Evolutionary conservation across 768 basidiomycete species (phyloP), one percentile per base, ranked within the genome.

Genomic region (Boletus bicolor): DNA sequence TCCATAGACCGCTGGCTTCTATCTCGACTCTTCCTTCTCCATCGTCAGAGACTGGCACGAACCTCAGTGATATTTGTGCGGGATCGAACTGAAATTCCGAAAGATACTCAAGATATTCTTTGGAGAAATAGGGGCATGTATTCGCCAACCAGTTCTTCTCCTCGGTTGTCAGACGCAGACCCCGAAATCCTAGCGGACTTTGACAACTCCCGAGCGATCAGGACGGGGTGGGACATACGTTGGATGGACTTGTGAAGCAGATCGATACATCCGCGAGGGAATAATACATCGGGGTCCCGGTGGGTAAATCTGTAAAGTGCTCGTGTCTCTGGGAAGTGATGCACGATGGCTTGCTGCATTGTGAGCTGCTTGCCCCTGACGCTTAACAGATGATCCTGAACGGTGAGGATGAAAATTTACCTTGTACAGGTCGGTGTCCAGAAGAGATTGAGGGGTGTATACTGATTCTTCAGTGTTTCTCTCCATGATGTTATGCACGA

Each of bases 371-470:
- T 32, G 30, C 8, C 36, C 7, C 9, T 2, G 26, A 19, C 4
- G 38, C 43, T 51, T 44, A n/a, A 47, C n/a, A 26, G 14, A 43
- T 21, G 11, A 34, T 9, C 19, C 12, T 1, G 44, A 21, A 38
- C 8, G 15, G 35, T 41, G 26, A 46, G 28, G 19, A 32, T 34
- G 51, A n/a, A 41, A 44, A 17, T 56, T 44, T 50, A 87, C 93
- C 82, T 96, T 98, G 83, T 98, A 98, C 32, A 96, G 74, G 71
- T 98, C 96, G 0, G 93, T 94, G 71, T 98, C 96, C 44, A 98
- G 79, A 49, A 98, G 76, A 15, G 92, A 94, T 30, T 19, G 57
- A 38, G 60, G 64, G 5, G 41, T 58, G 34, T 64, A 68, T 17
- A 57, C 26, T 24, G 56, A 44, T 36, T 57, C 58, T 21, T 61